Conservation (phyloP, 164 flowering plant genomes). For the Stephania yunnanensis region DNA sequence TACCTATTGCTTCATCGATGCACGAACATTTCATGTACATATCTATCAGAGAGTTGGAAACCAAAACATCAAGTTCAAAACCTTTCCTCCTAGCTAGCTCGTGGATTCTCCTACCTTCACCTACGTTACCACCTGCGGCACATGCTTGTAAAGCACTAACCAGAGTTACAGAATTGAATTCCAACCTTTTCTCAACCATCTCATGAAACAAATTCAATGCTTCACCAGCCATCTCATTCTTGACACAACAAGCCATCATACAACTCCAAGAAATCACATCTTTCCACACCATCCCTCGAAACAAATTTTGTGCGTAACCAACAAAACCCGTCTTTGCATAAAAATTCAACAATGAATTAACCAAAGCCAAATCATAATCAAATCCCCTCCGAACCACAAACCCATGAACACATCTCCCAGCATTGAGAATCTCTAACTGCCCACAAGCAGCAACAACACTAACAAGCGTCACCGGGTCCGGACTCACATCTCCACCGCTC, state of each 20-base stretch:
- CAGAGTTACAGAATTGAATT: conserved; percentile 39
- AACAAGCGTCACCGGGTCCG: conserved; percentile 43
- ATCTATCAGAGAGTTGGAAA: conserved; percentile 55
- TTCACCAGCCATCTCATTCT: conserved; percentile 34
- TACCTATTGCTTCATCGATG: conserved; percentile 35
- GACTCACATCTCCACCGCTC: conserved; percentile 12
- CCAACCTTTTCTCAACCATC: conserved; percentile 35
- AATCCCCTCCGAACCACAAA: conserved; percentile 30
- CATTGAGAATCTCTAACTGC: conserved; percentile 16
- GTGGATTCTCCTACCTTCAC: conserved; percentile 45
- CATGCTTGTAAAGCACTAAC: conserved; percentile 56
- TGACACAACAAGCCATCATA: conserved; percentile 46
- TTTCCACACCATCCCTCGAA: conserved; percentile 30
- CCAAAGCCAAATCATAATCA: conserved; percentile 26
- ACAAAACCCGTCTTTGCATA: conserved; percentile 41
- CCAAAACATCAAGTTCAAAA: conserved; percentile 34
- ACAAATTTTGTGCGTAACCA: conserved; percentile 32
- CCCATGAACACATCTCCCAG: conserved; percentile 49
- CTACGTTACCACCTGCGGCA: conserved; percentile 28
- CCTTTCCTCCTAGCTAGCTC: conserved; percentile 29
- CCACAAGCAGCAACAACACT: conserved; percentile 52
- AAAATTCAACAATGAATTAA: conserved; percentile 45
- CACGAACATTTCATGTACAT: conserved; percentile 62
- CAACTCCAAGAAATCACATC: conserved; percentile 68
- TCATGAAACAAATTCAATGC: conserved; percentile 42